Evolutionary conservation across 2,329 filamentous ascomycete species (phyloP), one percentile per base, ranked within the genome.

Genomic region (Nigrospora oryzae): DNA sequence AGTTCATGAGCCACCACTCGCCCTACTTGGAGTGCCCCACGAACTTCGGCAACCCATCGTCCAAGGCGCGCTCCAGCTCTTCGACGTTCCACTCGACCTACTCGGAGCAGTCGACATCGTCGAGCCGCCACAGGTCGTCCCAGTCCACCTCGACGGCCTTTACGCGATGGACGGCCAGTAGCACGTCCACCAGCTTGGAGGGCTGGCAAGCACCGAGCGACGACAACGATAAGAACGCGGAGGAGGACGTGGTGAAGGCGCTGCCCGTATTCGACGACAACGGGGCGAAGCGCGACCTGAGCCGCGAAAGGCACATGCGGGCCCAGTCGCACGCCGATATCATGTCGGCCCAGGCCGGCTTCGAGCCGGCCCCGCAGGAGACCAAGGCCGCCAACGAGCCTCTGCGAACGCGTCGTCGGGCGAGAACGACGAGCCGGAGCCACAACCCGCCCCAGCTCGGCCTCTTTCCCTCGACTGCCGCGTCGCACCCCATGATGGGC

Each of bases 81-180:
- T 79, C 74, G 7, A 80, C 77, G 6, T 76, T 69, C 1, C 67
- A 61, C 19, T 79, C 75, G 42, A 62, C 63, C 46, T 68, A 69
- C 14, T 76, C 70, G 3, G 63, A 63, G 28, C 66, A 67, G 17
- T 74, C 73, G 1, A 64, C 47, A 11, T 38, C 67, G 28, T 74
- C 70, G 15, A 70, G 65, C 38, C 74, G 74, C 23, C 75, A 79
- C 57, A 66, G 70, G 40, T 81, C 77, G 12, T 68, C 69, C 14
- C 66, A 70, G 23, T 80, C 76, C 5, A 71, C 68, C 11, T 72
- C 71, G 48, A 78, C 76, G 1, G 71, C 71, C 35, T 64, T 74
- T 46, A 79, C 75, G 5, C 70, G 73, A 5, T 66, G 75, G 56
- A 81, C 75, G 4, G 62, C 65, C 37, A 79, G 74, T 63, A 34